Percentiles rank a stretch among this genome's conserved stretches.
phyloP scores from a whole-genome alignment of 176 grass and related monocot species.

The Phoenix roebelenii region DNA sequence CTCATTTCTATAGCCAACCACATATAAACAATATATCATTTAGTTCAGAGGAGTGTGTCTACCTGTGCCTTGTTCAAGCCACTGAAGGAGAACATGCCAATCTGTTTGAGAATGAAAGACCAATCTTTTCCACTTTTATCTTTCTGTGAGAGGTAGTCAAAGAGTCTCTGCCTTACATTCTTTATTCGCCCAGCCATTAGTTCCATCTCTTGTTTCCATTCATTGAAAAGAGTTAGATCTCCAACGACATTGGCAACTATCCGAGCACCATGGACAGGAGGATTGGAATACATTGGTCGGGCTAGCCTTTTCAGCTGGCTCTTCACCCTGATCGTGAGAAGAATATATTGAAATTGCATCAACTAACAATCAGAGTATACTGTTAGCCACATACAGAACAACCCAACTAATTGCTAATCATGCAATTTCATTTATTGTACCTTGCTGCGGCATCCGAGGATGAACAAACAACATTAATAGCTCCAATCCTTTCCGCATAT shows the following conservation, averaged over 20 bases:
- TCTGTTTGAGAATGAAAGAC: constrained; percentile 91
- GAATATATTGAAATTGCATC: not conserved
- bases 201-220: constrained; percentile 96
- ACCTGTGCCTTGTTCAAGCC: constrained; percentile 86
- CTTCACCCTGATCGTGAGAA: constrained; percentile 54
- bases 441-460: constrained; percentile 55
- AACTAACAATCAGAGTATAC: not conserved
- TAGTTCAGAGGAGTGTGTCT: not conserved
- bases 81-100: constrained; percentile 96
- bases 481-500: constrained; percentile 91
- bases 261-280: constrained; percentile 77
- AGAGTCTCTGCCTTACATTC: constrained; percentile 77
- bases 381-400: too few species aligned
- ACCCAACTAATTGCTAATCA: not conserved
- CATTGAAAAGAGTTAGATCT: constrained; percentile 68
- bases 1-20: too few species aligned
- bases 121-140: constrained; percentile 86
- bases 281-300: constrained; percentile 91
- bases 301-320: constrained; percentile 95
- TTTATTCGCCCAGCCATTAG: constrained; percentile 90
- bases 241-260: constrained; percentile 94
- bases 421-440: constrained; percentile 27
- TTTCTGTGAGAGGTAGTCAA: constrained; percentile 54
- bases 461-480: constrained; percentile 84
- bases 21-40: too few species aligned